A percentile compares a stretch with the other conserved stretches of the same genome.
Conservation (phyloP, 2,329 filamentous ascomycete genomes). For the Plenodomus lindquistii region DNA sequence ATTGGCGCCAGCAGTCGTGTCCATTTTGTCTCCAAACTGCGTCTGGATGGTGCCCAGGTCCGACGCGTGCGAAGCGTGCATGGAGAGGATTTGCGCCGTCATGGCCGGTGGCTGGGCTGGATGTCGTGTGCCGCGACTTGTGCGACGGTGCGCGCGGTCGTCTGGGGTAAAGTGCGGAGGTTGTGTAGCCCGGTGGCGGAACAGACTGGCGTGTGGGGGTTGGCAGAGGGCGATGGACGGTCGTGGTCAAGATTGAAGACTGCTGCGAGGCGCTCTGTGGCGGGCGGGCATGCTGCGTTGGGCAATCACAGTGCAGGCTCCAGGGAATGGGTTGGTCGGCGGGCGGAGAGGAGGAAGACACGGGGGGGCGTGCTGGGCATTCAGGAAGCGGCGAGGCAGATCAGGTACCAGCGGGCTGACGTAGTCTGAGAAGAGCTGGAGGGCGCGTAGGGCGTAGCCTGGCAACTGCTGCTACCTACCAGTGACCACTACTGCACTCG, state of each 20-base stretch:
- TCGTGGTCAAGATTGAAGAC: conserved; percentile 20
- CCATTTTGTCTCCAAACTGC: conserved; percentile 42
- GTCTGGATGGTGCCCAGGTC: conserved; percentile 41
- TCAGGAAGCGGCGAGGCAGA: conserved; percentile 4
- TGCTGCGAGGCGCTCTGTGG: conserved; percentile 14
- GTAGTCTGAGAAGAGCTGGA: not conserved
- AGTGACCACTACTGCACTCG: too few species aligned
- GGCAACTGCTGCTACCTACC: too few species aligned
- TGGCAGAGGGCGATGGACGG: conserved; percentile 5
- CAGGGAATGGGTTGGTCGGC: conserved; percentile 2
- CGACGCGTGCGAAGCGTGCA: conserved; percentile 43
- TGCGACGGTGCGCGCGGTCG: conserved; percentile 14
- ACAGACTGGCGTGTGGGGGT: conserved; percentile 19
- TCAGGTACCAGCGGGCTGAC: conserved; percentile 9
- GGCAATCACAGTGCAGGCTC: conserved; percentile 12
- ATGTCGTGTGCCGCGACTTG: conserved; percentile 11
- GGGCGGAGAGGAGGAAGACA: not conserved
- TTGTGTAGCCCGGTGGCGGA: conserved; percentile 22
- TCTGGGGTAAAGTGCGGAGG: conserved; percentile 16
- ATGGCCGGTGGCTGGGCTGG: conserved; percentile 28
- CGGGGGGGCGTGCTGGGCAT: conserved; percentile 1
- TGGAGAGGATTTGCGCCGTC: conserved; percentile 46
- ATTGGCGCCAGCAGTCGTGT: conserved; percentile 26
- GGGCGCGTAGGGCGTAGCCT: not conserved
- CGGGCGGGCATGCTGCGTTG: conserved; percentile 25